Evolutionary conservation across 306 rosid species (phyloP), one percentile per base, ranked within the genome.

Genomic region (Aeschynomene evenia): DNA sequence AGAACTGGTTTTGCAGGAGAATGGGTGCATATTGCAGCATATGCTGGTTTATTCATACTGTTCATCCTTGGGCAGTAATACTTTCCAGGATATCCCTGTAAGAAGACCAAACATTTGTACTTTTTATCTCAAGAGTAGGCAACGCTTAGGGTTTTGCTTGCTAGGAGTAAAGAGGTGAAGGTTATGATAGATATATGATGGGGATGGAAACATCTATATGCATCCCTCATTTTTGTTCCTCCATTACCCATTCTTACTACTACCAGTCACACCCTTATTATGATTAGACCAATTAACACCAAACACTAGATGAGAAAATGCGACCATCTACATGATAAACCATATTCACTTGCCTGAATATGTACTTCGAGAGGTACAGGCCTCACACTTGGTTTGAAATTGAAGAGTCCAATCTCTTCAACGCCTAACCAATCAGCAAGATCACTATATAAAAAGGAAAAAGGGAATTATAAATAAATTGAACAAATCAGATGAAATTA

Each of bases 391-490:
- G 98, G 98, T 87, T 94, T 94, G 85, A 94, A 94, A 80, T 94
- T 94, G 87, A 90, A 94, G 64, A 94, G 94, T 34, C 98, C 97
- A n/a, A 79, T 76, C 67, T 94, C 98, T 71, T 80, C 96, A 63
- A 94, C 96, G 58, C 98, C 98, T 86, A 94, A 80, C 98, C 98
- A 94, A 76, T 94, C 98, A 76, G 87, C 97, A 80, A 94, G 85
- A 82, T 94, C 92, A 61, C 98, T 93, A 50, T 48, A 80, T 50
- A 76, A 59, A 77, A 67, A 51, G 49, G 62, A n/a, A 28, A 75
- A 53, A 26, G 68, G 23, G 77, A 52, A 63, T 51, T 55, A 56
- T 21, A 40, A 63, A 46, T 67, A 39, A 36, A 53, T 71, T 15
- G 8, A 65, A 60, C 57, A 60, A 66, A 71, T 14, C 9, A 18